These are phyloP conservation scores for Talaromyces albobiverticillius DNA, from an alignment of 2,329 filamentous ascomycete genomes.

Conservation along the genomic window DNA sequence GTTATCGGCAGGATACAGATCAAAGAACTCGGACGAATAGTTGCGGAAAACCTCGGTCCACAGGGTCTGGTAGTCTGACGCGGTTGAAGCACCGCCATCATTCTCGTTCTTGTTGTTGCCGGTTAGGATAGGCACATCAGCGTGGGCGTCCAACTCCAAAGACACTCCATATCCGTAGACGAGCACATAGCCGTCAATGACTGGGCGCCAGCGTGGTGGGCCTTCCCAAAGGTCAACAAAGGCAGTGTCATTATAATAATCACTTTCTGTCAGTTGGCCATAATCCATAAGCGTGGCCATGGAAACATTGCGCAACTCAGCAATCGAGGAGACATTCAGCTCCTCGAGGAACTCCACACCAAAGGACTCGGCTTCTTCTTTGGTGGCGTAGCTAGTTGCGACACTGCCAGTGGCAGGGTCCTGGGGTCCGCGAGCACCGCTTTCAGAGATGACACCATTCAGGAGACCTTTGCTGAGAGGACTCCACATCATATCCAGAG, in stretches of 20 bases:
- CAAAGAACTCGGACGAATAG: too few relatives aligned
- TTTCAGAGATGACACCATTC: conserved; percentile 29
- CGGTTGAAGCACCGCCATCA: conserved; percentile 15
- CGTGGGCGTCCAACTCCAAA: conserved; percentile 18
- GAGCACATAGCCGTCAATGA: conserved; percentile 30
- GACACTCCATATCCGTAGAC: conserved; percentile 21
- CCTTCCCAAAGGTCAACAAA: too few relatives aligned
- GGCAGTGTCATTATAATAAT: conserved; percentile 19
- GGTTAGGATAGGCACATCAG: conserved; percentile 28
- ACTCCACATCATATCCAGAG: conserved; percentile 23
- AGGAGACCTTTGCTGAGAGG: conserved; percentile 24
- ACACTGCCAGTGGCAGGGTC: conserved; percentile 27
- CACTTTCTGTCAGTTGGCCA: conserved; percentile 20
- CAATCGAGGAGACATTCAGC: conserved; percentile 39
- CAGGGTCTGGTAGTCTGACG: too few relatives aligned
- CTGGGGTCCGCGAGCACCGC: conserved; percentile 28
- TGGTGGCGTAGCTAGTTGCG: conserved; percentile 20
- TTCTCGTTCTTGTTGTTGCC: conserved; percentile 29
- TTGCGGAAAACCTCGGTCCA: too few relatives aligned
- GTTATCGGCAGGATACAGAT: too few relatives aligned
- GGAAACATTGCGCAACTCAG: conserved; percentile 38
- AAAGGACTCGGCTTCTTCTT: conserved; percentile 20
- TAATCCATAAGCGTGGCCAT: conserved; percentile 33
- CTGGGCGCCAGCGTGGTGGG: conserved; percentile 27
- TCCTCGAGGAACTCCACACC: conserved; percentile 34